Conservation (phyloP, 345 rosid species). For the Citrus inodora region DNA sequence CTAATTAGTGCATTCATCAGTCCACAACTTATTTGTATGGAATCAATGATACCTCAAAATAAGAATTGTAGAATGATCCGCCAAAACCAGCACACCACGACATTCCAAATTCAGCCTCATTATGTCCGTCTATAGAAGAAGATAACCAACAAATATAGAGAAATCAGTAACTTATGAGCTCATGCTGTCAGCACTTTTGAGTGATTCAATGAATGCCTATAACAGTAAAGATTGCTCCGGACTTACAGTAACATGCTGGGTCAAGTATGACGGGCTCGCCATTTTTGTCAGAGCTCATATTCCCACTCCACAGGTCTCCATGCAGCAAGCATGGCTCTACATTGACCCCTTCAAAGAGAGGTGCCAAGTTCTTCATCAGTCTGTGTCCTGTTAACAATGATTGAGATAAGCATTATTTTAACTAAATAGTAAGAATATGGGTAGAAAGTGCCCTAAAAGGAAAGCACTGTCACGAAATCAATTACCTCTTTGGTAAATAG, state of each 20-base stretch:
- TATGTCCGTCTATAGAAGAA: slow-evolving; percentile 67
- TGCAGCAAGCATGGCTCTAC: slow-evolving; percentile 88
- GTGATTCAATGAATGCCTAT: not conserved
- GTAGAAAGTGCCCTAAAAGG: not conserved
- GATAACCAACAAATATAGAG: not conserved
- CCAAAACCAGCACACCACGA: slow-evolving; percentile 97
- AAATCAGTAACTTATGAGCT: not conserved
- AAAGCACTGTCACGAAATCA: not conserved
- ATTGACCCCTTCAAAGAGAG: slow-evolving; percentile 61
- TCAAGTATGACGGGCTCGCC: slow-evolving; percentile 90
- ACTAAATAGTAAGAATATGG: not conserved
- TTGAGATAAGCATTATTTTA: not conserved
- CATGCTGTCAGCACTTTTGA: not conserved
- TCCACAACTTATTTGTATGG: not conserved
- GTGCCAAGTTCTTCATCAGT: slow-evolving; percentile 66
- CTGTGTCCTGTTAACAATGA: slow-evolving; percentile 49
- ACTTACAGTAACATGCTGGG: slow-evolving; percentile 94
- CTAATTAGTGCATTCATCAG: not conserved
- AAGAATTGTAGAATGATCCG: slow-evolving; percentile 71
- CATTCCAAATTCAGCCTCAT: slow-evolving; percentile 95
- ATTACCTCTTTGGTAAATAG: slow-evolving; percentile 73
- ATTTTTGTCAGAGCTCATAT: slow-evolving; percentile 69
- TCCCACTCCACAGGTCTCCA: slow-evolving; percentile 99
- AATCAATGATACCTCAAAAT: slow-evolving; percentile 57
- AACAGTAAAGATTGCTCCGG: not conserved